Conservation (phyloP, 805 yeast species). For the Huiozyma sinensis region DNA sequence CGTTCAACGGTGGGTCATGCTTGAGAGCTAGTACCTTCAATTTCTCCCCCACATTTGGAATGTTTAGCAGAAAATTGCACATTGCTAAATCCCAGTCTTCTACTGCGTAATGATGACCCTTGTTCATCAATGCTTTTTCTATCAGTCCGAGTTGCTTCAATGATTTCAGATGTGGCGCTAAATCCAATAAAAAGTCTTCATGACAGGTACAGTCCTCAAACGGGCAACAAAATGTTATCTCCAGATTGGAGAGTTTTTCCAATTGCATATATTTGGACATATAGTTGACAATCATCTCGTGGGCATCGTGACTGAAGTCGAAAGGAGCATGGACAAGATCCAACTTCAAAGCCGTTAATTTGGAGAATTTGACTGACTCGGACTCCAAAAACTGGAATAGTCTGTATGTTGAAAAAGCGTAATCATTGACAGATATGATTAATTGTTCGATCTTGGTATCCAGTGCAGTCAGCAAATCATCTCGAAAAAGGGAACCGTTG, state of each 20-base stretch:
- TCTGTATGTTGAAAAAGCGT: conserved; percentile 29
- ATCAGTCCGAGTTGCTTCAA: conserved; percentile 21
- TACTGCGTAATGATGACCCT: conserved; percentile 36
- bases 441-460: background rate
- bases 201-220: conserved; percentile 36
- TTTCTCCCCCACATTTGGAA: conserved; percentile 25
- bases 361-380: conserved; percentile 6
- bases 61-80: conserved; percentile 31
- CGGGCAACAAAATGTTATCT: conserved; percentile 46
- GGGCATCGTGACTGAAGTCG: conserved; percentile 30
- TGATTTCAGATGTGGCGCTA: conserved; percentile 27
- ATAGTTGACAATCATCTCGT: conserved; percentile 18
- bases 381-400: conserved; percentile 21
- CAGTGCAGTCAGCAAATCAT: background rate
- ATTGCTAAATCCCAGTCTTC: conserved; percentile 46
- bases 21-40: conserved; percentile 39
- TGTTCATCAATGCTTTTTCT: conserved; percentile 24
- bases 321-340: conserved; percentile 38
- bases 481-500: background rate
- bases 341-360: conserved; percentile 30
- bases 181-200: conserved; percentile 29
- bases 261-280: conserved; percentile 27
- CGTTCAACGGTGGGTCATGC: conserved; percentile 50
- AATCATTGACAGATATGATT: conserved; percentile 26
- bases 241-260: conserved; percentile 31